Base-by-base conservation (phyloP, 2,329 filamentous ascomycete species). In the Fusarium sororula region DNA sequence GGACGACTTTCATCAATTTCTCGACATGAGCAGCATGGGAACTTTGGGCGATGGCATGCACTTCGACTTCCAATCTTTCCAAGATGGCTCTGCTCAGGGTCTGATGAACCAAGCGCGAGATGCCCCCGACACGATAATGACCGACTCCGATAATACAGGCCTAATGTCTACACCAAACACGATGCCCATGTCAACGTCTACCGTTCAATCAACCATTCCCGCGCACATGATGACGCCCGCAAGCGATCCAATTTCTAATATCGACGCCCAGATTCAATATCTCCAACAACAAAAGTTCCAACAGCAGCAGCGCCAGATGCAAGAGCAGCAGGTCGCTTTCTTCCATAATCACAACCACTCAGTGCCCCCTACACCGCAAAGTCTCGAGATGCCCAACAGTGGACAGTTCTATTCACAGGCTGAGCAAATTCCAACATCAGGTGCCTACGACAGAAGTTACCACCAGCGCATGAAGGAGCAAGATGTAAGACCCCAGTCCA, bases 321-420 rank as follows among this genome's bases (percentile, higher is more conserved):
- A 89, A 58, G 89, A 91, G 77, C 89, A 91, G 70, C 87, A 86
- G 51, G 85, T 82, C 18, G 87, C 86, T 62, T 89, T 87, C 78
- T 91, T 88, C 77, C 80, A 84, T 14, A 87, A 82, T 63, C 87
- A 89, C 67, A 87, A 87, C 71, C 86, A 88, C 67, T 90, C 92
- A 59, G 89, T 94, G 13, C 94, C 94, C 11, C 93, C 93, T 6
- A 96, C 94, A 20, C 94, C 94, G 0, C 94, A 93, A 80, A 96
- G 94, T 80, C 87, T 94, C 32, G 93, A 96, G 79, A 89, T 96
- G 83, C 89, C 85, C 78, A 89, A 84, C 73, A 88, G 79, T 60
- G 77, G 81, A 77, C 89, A 89, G 63, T 91, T 86, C 74, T 94
- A 91, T 79, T 81, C 89, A 61, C 87, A 89, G 50, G 85, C 90